A percentile compares a stretch with the other conserved stretches of the same genome.
Evolutionary conservation across 202 grass and related monocot species (phyloP).

Genomic region (Schoenoplectus triqueter): DNA sequence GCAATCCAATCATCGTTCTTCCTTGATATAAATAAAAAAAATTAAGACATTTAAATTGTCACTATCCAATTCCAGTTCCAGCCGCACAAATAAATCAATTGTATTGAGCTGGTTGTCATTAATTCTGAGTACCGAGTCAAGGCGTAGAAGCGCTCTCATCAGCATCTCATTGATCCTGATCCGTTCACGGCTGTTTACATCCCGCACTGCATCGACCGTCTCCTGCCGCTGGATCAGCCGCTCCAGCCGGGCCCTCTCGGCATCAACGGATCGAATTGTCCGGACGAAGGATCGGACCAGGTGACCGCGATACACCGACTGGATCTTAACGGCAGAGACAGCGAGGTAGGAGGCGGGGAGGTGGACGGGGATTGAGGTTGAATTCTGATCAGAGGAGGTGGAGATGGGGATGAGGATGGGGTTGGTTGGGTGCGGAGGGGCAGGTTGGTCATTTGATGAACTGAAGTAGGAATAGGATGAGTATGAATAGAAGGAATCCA

Average conservation of each 20-base stretch:
- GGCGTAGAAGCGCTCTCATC: conserved; percentile 75
- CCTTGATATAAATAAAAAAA: too few species aligned
- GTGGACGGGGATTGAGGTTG: conserved; percentile 3
- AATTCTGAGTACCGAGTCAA: conserved; percentile 50
- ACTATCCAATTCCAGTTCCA: too few species aligned
- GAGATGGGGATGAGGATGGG: conserved; percentile 59
- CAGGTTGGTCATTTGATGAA: conserved; percentile 39
- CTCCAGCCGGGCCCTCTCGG: conserved; percentile 61
- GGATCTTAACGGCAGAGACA: conserved; percentile 61
- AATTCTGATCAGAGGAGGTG: conserved; percentile 29
- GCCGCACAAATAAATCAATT: too few species aligned
- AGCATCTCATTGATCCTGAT: conserved; percentile 76
- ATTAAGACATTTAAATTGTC: too few species aligned
- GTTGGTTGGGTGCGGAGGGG: conserved; percentile 1
- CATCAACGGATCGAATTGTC: conserved; percentile 57
- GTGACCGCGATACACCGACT: conserved; percentile 63
- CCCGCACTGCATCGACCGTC: conserved; percentile 78
- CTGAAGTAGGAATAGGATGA: conserved; percentile 47
- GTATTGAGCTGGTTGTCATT: too few species aligned
- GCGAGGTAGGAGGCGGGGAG: conserved; percentile 19
- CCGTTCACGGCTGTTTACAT: conserved; percentile 54
- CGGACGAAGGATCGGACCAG: conserved; percentile 49
- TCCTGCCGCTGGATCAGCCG: conserved; percentile 79
- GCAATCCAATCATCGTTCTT: too few species aligned
- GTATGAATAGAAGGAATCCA: conserved; percentile 59